Base-by-base conservation (phyloP, 108 stramenopile species). In the Discostella pseudostelligera region DNA sequence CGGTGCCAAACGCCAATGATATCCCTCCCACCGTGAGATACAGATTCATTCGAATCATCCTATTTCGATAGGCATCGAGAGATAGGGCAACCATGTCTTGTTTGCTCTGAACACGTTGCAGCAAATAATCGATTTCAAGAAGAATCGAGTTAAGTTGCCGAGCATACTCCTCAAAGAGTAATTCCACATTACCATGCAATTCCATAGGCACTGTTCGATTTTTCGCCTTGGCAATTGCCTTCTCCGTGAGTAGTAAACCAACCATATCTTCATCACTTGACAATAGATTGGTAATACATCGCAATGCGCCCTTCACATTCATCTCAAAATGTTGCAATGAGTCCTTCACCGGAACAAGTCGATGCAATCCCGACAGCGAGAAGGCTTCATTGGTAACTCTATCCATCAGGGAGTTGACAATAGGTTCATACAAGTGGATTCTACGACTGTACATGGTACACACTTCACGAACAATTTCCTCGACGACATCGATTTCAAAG, bases 231-330 rank as follows among this genome's bases (percentile, higher is more conserved):
- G 83, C 65, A 36, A 62, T 68, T 0, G 67, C 70, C 67, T 91
- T 81, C 76, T 92, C 90, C 24, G 90, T 95, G 22, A 95, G 49
- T 9, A 95, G 63, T 8, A 95, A 72, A 29, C 72, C 69, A 39
- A 90, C 47, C 90, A 95, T 92, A 32, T 87, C 87, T 19, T 92
- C 89, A 56, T 95, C 90, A 44, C 86, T 85, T 12, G 87, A 78
- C 21, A 95, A 69, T 0, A 95, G 65, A 9, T 78, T 59, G 21
- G 81, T 83, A 16, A 95, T 72, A 50, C 90, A 92, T 17, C 82
- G 72, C 4, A 92, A 56, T 14, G 76, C 72, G 21, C 84, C 79
- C 63, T 84, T 84, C 6, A 92, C 89, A 25, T 87, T 80, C 66
- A 92, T 72, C 60, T 95, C 72, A 80, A 89, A 93, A 35, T 76